Base-by-base conservation (phyloP, 345 rosid genomes). In the Microthlaspi erraticum region DNA sequence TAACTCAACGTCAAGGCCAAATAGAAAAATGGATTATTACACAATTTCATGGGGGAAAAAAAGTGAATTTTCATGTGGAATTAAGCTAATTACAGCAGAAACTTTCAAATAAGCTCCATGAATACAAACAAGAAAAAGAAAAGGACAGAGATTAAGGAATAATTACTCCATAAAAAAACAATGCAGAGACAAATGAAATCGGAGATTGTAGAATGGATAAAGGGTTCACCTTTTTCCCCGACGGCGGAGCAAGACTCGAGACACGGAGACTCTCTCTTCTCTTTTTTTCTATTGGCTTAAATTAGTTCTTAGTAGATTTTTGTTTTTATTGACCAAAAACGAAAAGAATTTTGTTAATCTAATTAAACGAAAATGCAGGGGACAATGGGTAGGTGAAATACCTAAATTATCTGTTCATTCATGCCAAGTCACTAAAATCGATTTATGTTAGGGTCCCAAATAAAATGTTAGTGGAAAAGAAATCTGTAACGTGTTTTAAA, bases 181-280 rank as follows among this genome's bases (percentile, higher is more conserved):
- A 73, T 54, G 64, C 57, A 54, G 31, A 45, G 34, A n/a, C 55
- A 50, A 64, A 64, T 48, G 18, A 38, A 73, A 65, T 65, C 71
- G n/a, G 71, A 61, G 68, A 61, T 7, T 49, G 8, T n/a, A 72
- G 42, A 72, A 64, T 64, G 50, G 38, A 17, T 14, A 72, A 72
- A 72, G 69, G 51, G 3, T 38, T 73, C 66, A 65, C 77, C 77
- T 65, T 65, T 57, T 44, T 50, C 13, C 13, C 5, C 20, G 39
- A 17, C 77, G 71, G 71, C 66, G 66, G 77, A 73, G 77, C 59
- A 53, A 71, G 18, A 53, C 56, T 23, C 23, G 34, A 64, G 58
- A 55, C 8, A 20, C 65, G 12, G 34, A 64, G 66, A 34, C 32
- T 46, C 49, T 55, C 58, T 63, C n/a, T 62, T 71, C 43, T 62